A percentile compares a stretch with the other conserved stretches of the same genome.
phyloP scores from a whole-genome alignment of 2,329 filamentous ascomycete genomes.

The Helminthosporium solani region DNA sequence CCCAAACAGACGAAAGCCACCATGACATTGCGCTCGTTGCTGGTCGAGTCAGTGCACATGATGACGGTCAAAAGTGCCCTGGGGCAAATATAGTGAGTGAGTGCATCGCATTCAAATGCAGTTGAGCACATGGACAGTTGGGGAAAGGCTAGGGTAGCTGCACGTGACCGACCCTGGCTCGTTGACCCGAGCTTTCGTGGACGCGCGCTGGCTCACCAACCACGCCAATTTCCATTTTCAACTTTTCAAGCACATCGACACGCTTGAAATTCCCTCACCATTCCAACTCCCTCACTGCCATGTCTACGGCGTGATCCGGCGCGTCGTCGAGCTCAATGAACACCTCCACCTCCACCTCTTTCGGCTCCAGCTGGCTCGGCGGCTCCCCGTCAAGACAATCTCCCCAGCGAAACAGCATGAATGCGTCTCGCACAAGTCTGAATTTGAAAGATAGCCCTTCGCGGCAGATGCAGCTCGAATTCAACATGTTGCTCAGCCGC shows the following conservation, averaged over 20 bases:
- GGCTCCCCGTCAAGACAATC: conserved; percentile 36
- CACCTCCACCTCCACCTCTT: conserved; percentile 31
- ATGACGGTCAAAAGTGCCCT: no score
- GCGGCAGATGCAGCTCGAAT: conserved; percentile 42
- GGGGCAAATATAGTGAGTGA: no score
- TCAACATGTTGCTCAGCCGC: conserved; percentile 45
- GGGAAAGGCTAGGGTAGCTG: conserved; percentile 4
- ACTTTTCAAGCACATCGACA: no score
- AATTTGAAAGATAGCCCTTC: conserved; percentile 36
- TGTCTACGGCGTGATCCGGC: conserved; percentile 35
- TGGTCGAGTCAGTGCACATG: no score
- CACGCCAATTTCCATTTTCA: conserved; percentile 20
- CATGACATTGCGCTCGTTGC: no score
- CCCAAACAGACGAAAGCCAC: no score
- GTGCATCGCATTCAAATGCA: neutral
- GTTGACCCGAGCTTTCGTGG: neutral
- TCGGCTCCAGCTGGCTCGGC: conserved; percentile 34
- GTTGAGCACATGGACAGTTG: neutral
- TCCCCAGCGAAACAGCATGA: conserved; percentile 27
- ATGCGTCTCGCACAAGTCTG: conserved; percentile 25
- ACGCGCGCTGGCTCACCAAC: conserved; percentile 11
- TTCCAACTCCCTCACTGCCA: conserved; percentile 11
- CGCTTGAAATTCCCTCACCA: no score
- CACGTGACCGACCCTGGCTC: conserved; percentile 10
- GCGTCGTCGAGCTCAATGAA: conserved; percentile 38